Evolutionary conservation across 176 grass and related monocot genomes (phyloP).

Genomic region (Pontederia crassipes): DNA sequence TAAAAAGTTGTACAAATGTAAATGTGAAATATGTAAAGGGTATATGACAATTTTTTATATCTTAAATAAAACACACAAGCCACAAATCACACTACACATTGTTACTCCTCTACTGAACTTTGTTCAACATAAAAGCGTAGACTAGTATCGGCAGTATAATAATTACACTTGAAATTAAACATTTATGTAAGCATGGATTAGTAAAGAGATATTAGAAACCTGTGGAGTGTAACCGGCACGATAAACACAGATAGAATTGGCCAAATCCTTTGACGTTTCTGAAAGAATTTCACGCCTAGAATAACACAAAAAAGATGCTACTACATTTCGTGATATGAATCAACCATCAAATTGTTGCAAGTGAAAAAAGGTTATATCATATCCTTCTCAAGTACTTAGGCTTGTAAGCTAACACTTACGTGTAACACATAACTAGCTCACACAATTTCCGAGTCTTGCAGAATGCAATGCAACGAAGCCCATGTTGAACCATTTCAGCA

Average conservation of each 20-base stretch:
- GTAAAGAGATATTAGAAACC: conserved; percentile 23
- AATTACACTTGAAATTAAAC: too few relatives aligned
- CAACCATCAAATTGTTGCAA: too few relatives aligned
- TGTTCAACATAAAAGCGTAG: too few relatives aligned
- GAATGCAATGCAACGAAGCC: conserved; percentile 93
- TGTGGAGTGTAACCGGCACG: conserved; percentile 86
- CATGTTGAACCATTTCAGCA: conserved; percentile 91
- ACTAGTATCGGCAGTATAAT: too few relatives aligned
- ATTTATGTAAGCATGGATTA: background rate
- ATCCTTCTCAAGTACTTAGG: background rate
- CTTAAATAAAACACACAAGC: too few relatives aligned
- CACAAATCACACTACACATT: too few relatives aligned
- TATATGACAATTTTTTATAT: too few relatives aligned
- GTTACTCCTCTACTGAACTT: too few relatives aligned
- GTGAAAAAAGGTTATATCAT: background rate
- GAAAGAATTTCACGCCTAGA: conserved; percentile 82
- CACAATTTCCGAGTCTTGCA: conserved; percentile 87
- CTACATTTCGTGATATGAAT: background rate
- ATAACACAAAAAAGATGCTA: conserved; percentile 5
- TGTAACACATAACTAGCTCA: conserved; percentile 83
- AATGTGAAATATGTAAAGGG: too few relatives aligned
- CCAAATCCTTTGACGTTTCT: conserved; percentile 49
- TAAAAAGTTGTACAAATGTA: too few relatives aligned
- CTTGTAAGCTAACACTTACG: conserved; percentile 37
- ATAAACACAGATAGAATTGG: conserved; percentile 75